Evolutionary conservation across 345 rosid species (phyloP).

Genomic region (Physaria fendleri): DNA sequence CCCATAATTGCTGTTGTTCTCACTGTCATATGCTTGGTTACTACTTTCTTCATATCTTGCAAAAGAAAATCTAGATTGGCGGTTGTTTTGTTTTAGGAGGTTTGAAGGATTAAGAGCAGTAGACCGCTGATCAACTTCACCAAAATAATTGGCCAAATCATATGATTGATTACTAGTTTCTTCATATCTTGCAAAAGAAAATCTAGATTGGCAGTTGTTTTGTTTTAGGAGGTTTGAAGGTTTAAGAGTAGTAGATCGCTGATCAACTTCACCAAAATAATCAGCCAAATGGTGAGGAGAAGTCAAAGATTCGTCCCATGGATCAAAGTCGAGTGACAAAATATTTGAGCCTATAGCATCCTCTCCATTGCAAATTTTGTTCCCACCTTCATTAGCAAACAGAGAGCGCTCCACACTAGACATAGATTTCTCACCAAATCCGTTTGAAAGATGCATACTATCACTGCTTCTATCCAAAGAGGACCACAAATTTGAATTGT

Average conservation of each 20-base stretch:
- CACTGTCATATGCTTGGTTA: slow-evolving; percentile 35
- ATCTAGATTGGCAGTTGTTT: slow-evolving; percentile 63
- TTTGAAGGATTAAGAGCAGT: slow-evolving; percentile 38
- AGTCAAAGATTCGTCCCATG: slow-evolving; percentile 70
- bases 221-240: slow-evolving; percentile 47
- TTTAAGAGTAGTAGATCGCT: slow-evolving; percentile 38
- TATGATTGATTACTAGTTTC: slow-evolving; percentile 44
- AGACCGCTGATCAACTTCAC: slow-evolving; percentile 44
- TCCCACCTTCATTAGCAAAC: slow-evolving; percentile 33
- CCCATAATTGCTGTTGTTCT: slow-evolving; percentile 30
- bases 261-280: slow-evolving; percentile 50
- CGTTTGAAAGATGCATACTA: slow-evolving; percentile 35
- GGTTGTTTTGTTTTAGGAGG: slow-evolving; percentile 50
- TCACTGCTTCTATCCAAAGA: slow-evolving; percentile 31
- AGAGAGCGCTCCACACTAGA: slow-evolving; percentile 33
- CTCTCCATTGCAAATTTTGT: slow-evolving; percentile 40
- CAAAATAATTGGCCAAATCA: slow-evolving; percentile 55
- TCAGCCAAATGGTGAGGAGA: slow-evolving; percentile 63
- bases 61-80: slow-evolving; percentile 81
- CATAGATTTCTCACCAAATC: slow-evolving; percentile 33
- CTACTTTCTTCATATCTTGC: slow-evolving; percentile 65
- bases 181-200: slow-evolving; percentile 81
- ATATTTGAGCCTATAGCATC: slow-evolving; percentile 73
- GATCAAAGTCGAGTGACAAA: slow-evolving; percentile 64
- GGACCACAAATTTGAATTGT: slow-evolving; percentile 27